phyloP scores from a whole-genome alignment of 2,329 filamentous ascomycete genomes.

The Talaromyces sp. region DNA sequence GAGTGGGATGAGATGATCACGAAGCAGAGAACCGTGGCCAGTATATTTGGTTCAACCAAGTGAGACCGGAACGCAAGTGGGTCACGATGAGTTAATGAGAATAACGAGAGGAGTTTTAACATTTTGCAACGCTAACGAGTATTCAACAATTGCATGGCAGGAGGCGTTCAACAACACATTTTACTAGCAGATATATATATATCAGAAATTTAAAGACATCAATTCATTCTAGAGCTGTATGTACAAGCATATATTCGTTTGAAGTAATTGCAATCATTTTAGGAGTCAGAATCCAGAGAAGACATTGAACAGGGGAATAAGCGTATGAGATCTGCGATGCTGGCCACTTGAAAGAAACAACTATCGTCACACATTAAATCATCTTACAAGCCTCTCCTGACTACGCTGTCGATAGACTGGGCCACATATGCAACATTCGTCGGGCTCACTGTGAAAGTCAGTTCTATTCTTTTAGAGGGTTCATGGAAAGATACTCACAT shows the following conservation, averaged over 20 bases:
- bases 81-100: not conserved
- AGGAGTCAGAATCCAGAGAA: not conserved
- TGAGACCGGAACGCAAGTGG: not conserved
- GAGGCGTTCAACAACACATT: not conserved
- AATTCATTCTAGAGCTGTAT: not conserved
- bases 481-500: conserved; percentile 22
- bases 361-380: not conserved
- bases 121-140: not conserved
- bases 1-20: conserved; percentile 90
- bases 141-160: not conserved
- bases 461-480: not conserved
- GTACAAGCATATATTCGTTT: not conserved
- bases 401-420: conserved; percentile 31
- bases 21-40: conserved; percentile 53
- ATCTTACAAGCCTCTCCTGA: conserved; percentile 24
- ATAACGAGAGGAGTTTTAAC: not conserved
- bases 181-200: not conserved
- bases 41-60: conserved; percentile 28
- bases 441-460: conserved; percentile 28
- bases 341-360: not conserved
- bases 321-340: not conserved
- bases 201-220: not conserved
- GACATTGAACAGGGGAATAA: not conserved
- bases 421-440: conserved; percentile 38
- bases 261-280: not conserved